phyloP scores from a whole-genome alignment of 257 asterid genomes.

The Phtheirospermum japonicum region DNA sequence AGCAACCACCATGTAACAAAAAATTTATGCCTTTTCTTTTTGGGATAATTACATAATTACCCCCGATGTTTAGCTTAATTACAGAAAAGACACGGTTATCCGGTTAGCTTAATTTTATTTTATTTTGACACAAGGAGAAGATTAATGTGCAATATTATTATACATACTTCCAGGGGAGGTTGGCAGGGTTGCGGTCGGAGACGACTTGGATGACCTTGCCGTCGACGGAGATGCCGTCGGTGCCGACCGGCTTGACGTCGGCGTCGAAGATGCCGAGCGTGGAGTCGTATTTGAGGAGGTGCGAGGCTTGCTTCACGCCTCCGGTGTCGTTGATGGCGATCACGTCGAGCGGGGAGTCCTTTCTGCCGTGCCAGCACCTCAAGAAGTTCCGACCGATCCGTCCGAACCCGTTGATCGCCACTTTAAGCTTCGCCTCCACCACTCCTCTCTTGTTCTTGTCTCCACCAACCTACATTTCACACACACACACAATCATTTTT shows the following conservation, averaged over 20 bases:
- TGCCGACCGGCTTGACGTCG: conserved; percentile 74
- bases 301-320: conserved; percentile 96
- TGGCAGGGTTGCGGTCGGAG: conserved; percentile 54
- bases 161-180: conserved; percentile 61
- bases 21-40: not conserved
- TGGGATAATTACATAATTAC: not conserved
- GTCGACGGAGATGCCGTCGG: conserved; percentile 61
- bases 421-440: conserved; percentile 83
- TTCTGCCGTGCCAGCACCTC: conserved; percentile 93
- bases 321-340: conserved; percentile 91
- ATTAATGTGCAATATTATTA: not conserved
- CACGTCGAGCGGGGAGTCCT: conserved; percentile 86
- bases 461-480: conserved; percentile 84
- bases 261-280: conserved; percentile 93
- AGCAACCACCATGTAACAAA: not conserved
- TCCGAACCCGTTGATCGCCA: conserved; percentile 90
- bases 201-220: conserved; percentile 73
- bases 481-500: too few relatives aligned
- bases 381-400: conserved; percentile 92
- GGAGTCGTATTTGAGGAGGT: conserved; percentile 96
- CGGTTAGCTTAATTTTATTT: too few relatives aligned
- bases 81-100: too few relatives aligned
- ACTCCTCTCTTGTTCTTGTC: conserved; percentile 62
- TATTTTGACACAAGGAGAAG: too few relatives aligned
- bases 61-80: not conserved